phyloP scores from a whole-genome alignment of 495 filamentous ascomycete species.

The Cairneyella variabilis region DNA sequence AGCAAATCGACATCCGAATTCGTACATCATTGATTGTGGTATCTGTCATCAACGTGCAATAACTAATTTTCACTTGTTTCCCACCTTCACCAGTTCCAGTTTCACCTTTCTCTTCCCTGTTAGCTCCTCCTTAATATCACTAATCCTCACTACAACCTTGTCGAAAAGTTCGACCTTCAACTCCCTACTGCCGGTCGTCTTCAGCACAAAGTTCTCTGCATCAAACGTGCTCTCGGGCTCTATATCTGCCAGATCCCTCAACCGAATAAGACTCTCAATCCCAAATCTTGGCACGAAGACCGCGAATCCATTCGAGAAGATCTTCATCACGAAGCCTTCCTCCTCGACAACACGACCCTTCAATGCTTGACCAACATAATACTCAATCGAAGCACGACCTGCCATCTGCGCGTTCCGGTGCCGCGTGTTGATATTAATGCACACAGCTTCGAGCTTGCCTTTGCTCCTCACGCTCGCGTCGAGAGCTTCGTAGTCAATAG shows the following conservation, averaged over 20 bases:
- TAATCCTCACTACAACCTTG: conserved; percentile 82
- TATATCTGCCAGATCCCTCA: conserved; percentile 73
- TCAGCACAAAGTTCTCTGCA: conserved; percentile 75
- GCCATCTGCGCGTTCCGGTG: conserved; percentile 97
- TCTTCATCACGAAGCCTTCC: conserved; percentile 92
- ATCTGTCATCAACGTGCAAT: no score
- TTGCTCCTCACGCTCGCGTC: conserved; percentile 72
- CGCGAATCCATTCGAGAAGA: conserved; percentile 95
- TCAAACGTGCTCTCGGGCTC: conserved; percentile 79
- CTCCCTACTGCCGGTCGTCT: conserved; percentile 47
- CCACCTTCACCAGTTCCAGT: conserved; percentile 49
- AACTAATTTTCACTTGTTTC: neutral
- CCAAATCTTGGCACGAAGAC: conserved; percentile 95
- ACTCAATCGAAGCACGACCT: conserved; percentile 87
- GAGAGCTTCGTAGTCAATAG: conserved; percentile 85
- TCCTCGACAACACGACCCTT: conserved; percentile 76
- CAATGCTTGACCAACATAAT: conserved; percentile 94
- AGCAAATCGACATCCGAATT: no score
- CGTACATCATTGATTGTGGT: no score
- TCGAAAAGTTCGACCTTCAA: conserved; percentile 77
- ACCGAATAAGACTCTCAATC: conserved; percentile 83
- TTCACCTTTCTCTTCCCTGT: conserved; percentile 90
- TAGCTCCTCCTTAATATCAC: conserved; percentile 85
- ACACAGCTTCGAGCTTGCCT: conserved; percentile 82
- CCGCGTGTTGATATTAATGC: conserved; percentile 96